These are phyloP conservation scores for Ensete ventricosum DNA, from an alignment of 176 grass and related monocot species.

Conservation along the genomic window DNA sequence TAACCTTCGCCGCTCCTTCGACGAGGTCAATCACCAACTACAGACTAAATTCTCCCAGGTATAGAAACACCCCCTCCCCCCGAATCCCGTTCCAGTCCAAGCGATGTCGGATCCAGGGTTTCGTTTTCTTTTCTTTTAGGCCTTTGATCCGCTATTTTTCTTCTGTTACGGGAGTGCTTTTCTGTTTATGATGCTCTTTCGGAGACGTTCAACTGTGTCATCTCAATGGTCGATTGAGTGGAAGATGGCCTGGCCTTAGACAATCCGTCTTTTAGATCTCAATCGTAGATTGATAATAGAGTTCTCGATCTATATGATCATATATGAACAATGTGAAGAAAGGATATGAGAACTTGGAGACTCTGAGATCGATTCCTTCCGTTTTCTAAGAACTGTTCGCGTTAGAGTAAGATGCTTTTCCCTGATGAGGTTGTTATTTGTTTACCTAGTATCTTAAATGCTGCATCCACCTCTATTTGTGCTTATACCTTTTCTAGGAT, in stretches of 20 bases:
- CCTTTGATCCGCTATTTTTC: neutral
- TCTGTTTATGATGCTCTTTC: neutral
- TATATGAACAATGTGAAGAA: neutral
- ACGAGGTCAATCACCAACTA: constrained; percentile 82
- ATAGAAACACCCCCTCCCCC: neutral
- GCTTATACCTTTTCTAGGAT: too few species aligned
- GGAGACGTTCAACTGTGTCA: neutral
- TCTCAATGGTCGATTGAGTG: neutral
- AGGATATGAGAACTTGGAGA: neutral
- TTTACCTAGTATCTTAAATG: too few species aligned
- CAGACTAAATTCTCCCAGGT: constrained; percentile 85
- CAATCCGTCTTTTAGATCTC: neutral
- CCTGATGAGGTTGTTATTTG: too few species aligned
- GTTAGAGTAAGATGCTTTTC: too few species aligned
- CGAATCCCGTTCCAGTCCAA: neutral
- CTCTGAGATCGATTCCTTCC: neutral
- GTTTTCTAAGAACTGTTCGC: too few species aligned
- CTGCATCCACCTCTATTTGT: too few species aligned
- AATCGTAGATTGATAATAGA: too few species aligned
- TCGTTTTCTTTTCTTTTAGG: neutral
- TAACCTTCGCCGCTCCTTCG: constrained; percentile 61
- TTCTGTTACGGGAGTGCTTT: neutral
- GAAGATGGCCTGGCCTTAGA: neutral
- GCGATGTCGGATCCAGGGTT: constrained; percentile 23
- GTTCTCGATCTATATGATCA: neutral